Percentiles rank a stretch among this genome's conserved stretches.
Evolutionary conservation across 2,329 filamentous ascomycete species (phyloP).

Genomic region (Talaromyces marneffei): DNA sequence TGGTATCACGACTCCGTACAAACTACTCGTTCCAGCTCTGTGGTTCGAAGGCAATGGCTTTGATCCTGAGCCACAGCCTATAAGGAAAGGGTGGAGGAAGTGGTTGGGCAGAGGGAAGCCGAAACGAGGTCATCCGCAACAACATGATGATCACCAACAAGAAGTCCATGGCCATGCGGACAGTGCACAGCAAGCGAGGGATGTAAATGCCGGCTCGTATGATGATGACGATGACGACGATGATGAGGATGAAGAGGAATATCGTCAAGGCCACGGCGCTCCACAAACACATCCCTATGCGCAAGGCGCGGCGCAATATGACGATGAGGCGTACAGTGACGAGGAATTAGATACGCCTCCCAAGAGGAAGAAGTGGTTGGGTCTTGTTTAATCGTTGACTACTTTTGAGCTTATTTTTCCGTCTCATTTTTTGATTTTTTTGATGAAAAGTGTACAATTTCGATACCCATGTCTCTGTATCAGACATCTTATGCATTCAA

Average conservation of each 20-base stretch:
- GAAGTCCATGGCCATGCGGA: not conserved
- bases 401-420: not conserved
- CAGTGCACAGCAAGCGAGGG: not conserved
- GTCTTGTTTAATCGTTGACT: constrained; percentile 12
- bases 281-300: not conserved
- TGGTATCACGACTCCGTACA: constrained; percentile 82
- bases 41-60: constrained; percentile 44
- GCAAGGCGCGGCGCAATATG: not conserved
- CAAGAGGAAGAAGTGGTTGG: constrained; percentile 31
- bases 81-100: constrained; percentile 37
- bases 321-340: constrained; percentile 14
- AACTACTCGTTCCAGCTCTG: constrained; percentile 75
- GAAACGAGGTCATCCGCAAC: constrained; percentile 13
- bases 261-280: not conserved
- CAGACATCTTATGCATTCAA: not conserved
- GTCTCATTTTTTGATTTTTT: not conserved
- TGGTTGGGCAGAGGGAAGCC: constrained; percentile 30
- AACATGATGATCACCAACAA: not conserved
- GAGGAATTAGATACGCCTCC: constrained; percentile 12
- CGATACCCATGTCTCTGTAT: constrained; percentile 5
- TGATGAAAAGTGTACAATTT: not conserved
- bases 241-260: constrained; percentile 13
- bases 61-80: constrained; percentile 31
- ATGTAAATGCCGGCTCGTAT: not conserved
- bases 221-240: constrained; percentile 16